Evolutionary conservation across 306 rosid genomes (phyloP), one percentile per base, ranked within the genome.

Genomic region (Neltuma alba): DNA sequence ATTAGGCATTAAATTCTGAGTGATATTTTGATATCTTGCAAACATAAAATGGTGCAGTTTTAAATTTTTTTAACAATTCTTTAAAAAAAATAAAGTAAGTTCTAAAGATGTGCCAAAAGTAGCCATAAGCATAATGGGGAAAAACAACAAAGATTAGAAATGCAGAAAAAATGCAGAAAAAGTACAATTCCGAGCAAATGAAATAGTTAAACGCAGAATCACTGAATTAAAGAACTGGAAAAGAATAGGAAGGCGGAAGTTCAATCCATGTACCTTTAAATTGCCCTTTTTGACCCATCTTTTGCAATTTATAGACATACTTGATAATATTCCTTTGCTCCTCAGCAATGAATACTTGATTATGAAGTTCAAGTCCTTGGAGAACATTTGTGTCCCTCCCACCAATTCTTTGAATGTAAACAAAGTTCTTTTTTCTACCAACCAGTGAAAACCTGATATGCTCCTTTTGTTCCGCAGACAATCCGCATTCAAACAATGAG

Each of bases 331-430:
- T 69, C 4, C 52, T 72, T 83, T 86, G 91, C 76, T 89, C 91
- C 33, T 45, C 14, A 5, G 33, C 18, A 76, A 78, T 80, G 79
- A 89, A 89, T 70, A 89, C 93, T 25, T 28, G 23, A 1, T 64
- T 82, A 52, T 87, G 85, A 62, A 87, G 88, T 83, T 87, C 85
- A 67, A 89, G 86, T 15, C 90, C 93, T 10, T 72, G 50, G 4
- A 89, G 80, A 58, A 89, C 74, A 82, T 89, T 84, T 36, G 41
- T 62, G 21, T 3, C 3, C 77, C 52, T 80, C 13, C 87, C 80
- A 67, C 82, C 34, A 12, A 84, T 36, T 31, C 42, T 72, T 72
- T 89, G 88, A 64, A 47, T 0, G 48, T 6, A 36, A 55, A 23
- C 13, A 33, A 86, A 84, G 79, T 87, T 54, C 40, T 55, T 84